These are phyloP conservation scores for Sclerotinia trifoliorum DNA, from an alignment of 2,329 filamentous ascomycete species.

Conservation along the genomic window DNA sequence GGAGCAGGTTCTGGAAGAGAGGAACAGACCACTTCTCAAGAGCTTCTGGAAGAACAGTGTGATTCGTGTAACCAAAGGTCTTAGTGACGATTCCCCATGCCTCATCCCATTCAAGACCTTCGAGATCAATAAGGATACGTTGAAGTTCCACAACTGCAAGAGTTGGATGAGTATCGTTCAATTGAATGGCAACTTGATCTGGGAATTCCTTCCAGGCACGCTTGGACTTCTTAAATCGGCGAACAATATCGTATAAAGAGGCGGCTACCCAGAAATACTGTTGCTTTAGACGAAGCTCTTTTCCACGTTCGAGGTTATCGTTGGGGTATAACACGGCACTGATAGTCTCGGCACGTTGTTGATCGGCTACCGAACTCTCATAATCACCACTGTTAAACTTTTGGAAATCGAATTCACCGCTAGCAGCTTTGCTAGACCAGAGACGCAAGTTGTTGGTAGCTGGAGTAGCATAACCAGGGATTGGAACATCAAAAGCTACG, in stretches of 20 bases:
- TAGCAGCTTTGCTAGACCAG: constrained; percentile 96
- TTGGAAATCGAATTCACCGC: constrained; percentile 97
- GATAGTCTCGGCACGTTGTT: constrained; percentile 98
- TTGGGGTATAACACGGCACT: constrained; percentile 97
- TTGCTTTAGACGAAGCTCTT: constrained; percentile 96
- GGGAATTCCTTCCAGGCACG: constrained; percentile 88
- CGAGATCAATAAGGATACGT: constrained; percentile 84
- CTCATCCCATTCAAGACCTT: constrained; percentile 89
- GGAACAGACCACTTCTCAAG: constrained; percentile 98
- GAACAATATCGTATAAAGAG: constrained; percentile 92
- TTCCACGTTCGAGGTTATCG: constrained; percentile 93
- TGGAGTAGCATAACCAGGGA: constrained; percentile 84
- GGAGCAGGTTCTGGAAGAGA: constrained; percentile 86
- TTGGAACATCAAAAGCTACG: constrained; percentile 87
- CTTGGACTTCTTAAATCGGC: constrained; percentile 96
- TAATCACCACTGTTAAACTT: constrained; percentile 99
- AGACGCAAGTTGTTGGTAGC: constrained; percentile 96
- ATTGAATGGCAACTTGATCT: constrained; percentile 92
- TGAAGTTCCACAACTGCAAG: constrained; percentile 94
- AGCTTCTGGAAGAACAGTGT: constrained; percentile 94
- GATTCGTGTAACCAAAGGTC: constrained; percentile 96
- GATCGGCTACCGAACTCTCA: constrained; percentile 92
- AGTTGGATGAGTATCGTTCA: constrained; percentile 97
- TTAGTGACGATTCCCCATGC: constrained; percentile 79
- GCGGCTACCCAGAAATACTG: constrained; percentile 99